Evolutionary conservation across 2,329 filamentous ascomycete species (phyloP), one percentile per base, ranked within the genome.

Genomic region (Claviceps africana): DNA sequence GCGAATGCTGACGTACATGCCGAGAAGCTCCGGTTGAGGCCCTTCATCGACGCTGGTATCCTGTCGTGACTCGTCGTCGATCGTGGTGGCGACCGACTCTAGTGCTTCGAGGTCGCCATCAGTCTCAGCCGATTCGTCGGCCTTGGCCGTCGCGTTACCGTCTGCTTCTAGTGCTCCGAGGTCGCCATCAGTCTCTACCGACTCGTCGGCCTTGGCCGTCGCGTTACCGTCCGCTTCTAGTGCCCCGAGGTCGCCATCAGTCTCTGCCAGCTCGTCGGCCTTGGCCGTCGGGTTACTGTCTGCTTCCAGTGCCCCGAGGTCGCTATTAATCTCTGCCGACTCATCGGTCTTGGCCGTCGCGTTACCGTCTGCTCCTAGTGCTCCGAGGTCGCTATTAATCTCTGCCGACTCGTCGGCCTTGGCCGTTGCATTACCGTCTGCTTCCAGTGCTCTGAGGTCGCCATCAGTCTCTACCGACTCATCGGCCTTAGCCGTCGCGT

Each of bases 1-100:
- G 57, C 79, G 79, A 48, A 88, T 71, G 0, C 80, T 83, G 52
- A 96, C 70, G 15, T 81, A 81, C 75, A 93, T 79, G 40, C 80
- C 86, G 28, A 88, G 69, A 1, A 90, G 60, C 2, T 75, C 68
- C 1, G 45, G 39, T 31, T 53, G 8, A 1, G 50, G 31, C 11
- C 56, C 51, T n/a, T 55, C 56, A 15, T 25, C 6, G 15, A 31
- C 47, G 7, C 40, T 33, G 21, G n/a, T 22, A n/a, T 50, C 37
- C 22, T 42, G 47, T 13, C 43, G 17, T n/a, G 31, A 46, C n/a
- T 52, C 47, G 19, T 47, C 31, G 31, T 33, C 13, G 13, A n/a
- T n/a, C n/a, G 2, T 19, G 21, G 21, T 22, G 13, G 15, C 22
- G 9, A 15, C 43, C 15, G 43, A 30, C 15, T 45, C 42, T 17